Base-by-base conservation (phyloP, 164 flowering plant genomes). In the Stephania yunnanensis region DNA sequence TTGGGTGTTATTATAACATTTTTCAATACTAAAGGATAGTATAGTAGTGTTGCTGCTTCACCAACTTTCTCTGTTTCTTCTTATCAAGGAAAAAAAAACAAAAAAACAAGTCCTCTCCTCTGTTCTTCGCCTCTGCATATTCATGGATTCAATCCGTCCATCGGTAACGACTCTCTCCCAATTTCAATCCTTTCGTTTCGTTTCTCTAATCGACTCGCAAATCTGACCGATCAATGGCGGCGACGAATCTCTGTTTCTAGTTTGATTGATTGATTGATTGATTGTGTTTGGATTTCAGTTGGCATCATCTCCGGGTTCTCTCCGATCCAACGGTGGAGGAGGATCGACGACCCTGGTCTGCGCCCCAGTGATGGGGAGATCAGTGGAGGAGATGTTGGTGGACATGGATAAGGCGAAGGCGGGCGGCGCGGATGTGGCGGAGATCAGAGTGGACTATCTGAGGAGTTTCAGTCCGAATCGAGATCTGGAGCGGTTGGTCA, bases 391-490 rank as follows among this genome's bases (percentile, higher is more conserved):
- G 81, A 85, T 90, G 90, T 44, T 88, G 75, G 44, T 65, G n/a
- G 82, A 84, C 36, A 85, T 85, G 83, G 63, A 50, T 65, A 82
- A 82, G 74, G 93, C 95, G 0, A 89, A 88, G 68, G 72, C 77
- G 0, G 63, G 69, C 72, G 95, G 88, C 19, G 97, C 87, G 30
- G 97, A 92, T 78, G 81, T 91, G 63, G 93, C 90, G 53, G 97
- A 92, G 83, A 74, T 91, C 50, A 81, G 95, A 52, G 76, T 92
- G 76, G 94, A 92, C 74, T 78, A 81, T 76, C 79, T 91, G 69
- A 86, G 85, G 78, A 74, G 2, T 74, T 90, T 90, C 76, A 75
- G 69, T 73, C 88, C 89, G 66, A 72, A 9, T 55, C 72, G 72
- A 13, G 88, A 90, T 76, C 85, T 92, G 50, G 80, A 85, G n/a